Base-by-base conservation (phyloP, 2,329 filamentous ascomycete species). In the Coccinonectria pachysandricola region DNA sequence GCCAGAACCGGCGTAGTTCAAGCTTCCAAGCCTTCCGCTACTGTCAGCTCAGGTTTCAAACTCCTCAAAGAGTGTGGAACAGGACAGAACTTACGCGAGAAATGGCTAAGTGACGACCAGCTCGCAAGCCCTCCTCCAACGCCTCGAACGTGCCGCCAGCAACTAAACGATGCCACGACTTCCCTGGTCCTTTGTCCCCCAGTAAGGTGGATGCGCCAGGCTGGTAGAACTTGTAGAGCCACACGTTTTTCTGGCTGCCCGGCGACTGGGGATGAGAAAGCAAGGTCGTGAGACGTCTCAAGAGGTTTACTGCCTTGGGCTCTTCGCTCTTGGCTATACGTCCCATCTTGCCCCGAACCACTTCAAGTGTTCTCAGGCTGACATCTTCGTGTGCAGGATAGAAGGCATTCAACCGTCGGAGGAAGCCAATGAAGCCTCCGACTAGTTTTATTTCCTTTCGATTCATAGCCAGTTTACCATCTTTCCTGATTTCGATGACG, bases 11-110 rank as follows among this genome's bases (percentile, higher is more conserved):
- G 15, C 37, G 43, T 12, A 45, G 17, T 24, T 31, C 32, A 35
- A 46, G 33, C 25, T 45, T 49, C 39, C 27, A 45, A 14, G 36
- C 33, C 43, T 47, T 19, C 17, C 7, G 7, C 17, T 19, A 10
- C n/a, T n/a, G 17, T 19, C 17, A 19, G 17, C 10, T 19, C 17
- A 19, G n/a, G n/a, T n/a, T n/a, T n/a, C n/a, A n/a, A n/a, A n/a
- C n/a, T n/a, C n/a, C n/a, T n/a, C n/a, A n/a, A n/a, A n/a, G n/a
- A n/a, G n/a, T n/a, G n/a, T 8, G 6, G 3, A 5, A 19, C 17
- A 20, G n/a, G 1, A 5, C 15, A 4, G 3, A 4, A 32, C 40
- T 39, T 19, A 46, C 43, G 40, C 43, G 42, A 29, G 34, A 26
- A 16, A 44, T 22, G 8, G 34, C 26, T 5, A 31, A 33, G 8